Conservation (phyloP, 169 alveolate species). For the Eimeria sp. region DNA sequence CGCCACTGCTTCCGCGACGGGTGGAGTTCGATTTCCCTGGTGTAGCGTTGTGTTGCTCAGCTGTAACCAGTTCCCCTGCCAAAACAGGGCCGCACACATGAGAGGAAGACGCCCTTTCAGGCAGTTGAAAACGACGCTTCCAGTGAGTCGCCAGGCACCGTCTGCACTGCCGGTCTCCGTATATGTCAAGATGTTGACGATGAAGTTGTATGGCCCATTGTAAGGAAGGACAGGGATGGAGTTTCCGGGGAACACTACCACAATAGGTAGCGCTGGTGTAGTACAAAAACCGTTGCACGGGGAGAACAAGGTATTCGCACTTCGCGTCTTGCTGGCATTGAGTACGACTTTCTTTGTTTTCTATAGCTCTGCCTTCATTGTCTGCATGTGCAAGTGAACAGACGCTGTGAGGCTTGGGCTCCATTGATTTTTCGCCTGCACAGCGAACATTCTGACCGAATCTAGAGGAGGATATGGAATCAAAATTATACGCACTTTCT, state of each 20-base stretch:
- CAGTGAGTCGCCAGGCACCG: neutral
- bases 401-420: neutral
- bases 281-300: neutral
- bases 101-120: neutral
- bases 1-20: conserved; percentile 17
- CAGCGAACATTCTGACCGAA: neutral
- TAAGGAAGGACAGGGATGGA: conserved; percentile 60
- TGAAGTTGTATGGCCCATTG: conserved; percentile 52
- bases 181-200: conserved; percentile 30
- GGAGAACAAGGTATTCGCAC: neutral
- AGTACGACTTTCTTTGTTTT: neutral
- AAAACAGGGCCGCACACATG: neutral
- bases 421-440: conserved; percentile 11
- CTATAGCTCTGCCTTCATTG: neutral
- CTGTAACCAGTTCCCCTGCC: neutral
- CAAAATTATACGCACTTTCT: neutral
- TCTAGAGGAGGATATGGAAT: neutral
- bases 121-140: neutral
- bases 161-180: neutral
- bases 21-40: neutral
- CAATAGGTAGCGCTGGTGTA: conserved; percentile 44
- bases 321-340: neutral
- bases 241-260: conserved; percentile 39
- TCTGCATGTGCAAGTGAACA: neutral
- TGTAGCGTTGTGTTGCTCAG: neutral